These are phyloP conservation scores for Exophiala mesophila DNA, from an alignment of 2,329 filamentous ascomycete genomes.

Conservation along the genomic window DNA sequence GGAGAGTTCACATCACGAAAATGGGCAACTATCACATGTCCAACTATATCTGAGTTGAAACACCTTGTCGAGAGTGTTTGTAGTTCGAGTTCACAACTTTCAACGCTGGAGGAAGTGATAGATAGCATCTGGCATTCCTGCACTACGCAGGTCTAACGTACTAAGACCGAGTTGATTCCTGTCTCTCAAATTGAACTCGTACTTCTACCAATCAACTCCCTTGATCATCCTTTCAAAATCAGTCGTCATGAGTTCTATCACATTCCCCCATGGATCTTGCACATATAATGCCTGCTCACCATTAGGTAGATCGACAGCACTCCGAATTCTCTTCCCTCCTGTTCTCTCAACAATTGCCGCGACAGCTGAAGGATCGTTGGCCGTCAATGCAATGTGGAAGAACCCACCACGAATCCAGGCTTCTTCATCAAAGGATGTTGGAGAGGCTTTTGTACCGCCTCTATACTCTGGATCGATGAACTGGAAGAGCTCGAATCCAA, in stretches of 20 bases:
- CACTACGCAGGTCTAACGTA: no score
- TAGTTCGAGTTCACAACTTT: no score
- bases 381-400: slow-evolving; percentile 12
- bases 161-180: no score
- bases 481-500: slow-evolving; percentile 10
- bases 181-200: no score
- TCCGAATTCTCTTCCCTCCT: slow-evolving; percentile 4
- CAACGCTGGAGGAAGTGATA: no score
- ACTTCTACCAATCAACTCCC: no score
- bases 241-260: slow-evolving; percentile 2
- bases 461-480: slow-evolving; percentile 8
- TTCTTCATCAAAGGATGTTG: not conserved
- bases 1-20: no score
- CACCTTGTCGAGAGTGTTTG: no score
- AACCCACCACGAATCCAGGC: slow-evolving; percentile 5
- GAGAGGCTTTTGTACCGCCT: not conserved
- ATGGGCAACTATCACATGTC: no score
- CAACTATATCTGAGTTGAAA: no score
- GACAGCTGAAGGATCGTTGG: not conserved
- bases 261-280: slow-evolving; percentile 12
- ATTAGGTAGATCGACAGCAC: slow-evolving; percentile 2
- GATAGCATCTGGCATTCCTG: no score
- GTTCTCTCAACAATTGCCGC: not conserved
- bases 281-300: slow-evolving; percentile 7
- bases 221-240: not conserved